Conservation (phyloP, 2,329 filamentous ascomycete species). For the Neocatenulostroma microsporum region DNA sequence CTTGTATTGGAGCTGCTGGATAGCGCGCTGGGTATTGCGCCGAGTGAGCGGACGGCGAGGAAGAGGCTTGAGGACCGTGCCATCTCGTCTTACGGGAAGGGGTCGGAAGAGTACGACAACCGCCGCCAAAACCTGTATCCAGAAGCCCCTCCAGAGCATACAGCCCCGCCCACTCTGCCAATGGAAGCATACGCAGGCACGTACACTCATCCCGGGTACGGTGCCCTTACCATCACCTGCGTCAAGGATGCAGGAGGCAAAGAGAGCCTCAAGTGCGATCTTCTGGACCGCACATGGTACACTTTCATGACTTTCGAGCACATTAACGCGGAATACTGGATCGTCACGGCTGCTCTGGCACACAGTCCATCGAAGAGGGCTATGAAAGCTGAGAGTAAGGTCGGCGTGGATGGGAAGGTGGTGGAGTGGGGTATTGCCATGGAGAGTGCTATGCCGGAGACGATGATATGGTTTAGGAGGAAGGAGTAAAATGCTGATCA, state of each 20-base stretch:
- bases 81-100: not conserved
- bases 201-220: not conserved
- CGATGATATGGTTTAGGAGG: not conserved
- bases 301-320: not conserved
- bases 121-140: not conserved
- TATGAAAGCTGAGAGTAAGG: not conserved
- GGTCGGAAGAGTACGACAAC: not conserved
- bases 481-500: too few species aligned
- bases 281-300: constrained; percentile 2
- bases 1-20: constrained; percentile 2
- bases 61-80: not conserved
- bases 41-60: not conserved
- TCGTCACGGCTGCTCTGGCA: not conserved
- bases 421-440: not conserved
- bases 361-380: not conserved
- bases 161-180: not conserved
- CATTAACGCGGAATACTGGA: constrained; percentile 2
- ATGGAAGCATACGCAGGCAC: constrained; percentile 1
- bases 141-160: not conserved
- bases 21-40: not conserved
- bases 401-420: constrained; percentile 3
- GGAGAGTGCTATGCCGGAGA: constrained; percentile 2
- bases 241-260: not conserved
- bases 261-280: not conserved
- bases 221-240: not conserved